Base-by-base conservation (phyloP, 2,329 filamentous ascomycete genomes). In the Alternaria postmessia region DNA sequence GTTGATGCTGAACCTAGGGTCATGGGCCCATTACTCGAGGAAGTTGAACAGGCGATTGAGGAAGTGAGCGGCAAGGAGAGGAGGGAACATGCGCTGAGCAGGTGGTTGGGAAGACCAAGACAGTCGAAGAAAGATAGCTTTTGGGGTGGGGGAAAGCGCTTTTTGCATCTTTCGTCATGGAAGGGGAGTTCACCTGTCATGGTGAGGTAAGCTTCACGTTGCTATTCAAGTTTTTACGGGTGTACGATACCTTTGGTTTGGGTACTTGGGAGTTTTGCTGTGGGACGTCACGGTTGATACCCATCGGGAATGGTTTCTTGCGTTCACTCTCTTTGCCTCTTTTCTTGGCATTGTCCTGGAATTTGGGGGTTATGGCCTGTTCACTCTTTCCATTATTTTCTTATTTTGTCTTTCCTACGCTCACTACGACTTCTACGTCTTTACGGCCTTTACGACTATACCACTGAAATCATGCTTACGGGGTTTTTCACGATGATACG, bases 11-110 rank as follows among this genome's bases (percentile, higher is more conserved):
- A 74, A 56, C 77, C 77, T 3, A 63, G 71, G 24, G 70, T 78
- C 32, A 75, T 79, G 71, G 75, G 74, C 1, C 72, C 71, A 34
- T 54, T 78, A 48, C 51, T 77, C n/a, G 75, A 73, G 36, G 70
- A 76, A 48, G 70, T 76, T 16, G 70, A 74, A 20, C 53, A 60
- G 22, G 69, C 69, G 16, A 69, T 72, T 54, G 72, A 72, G 32
- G 68, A 71, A 16, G 68, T 68, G 3, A 58, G 61, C 34, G 65
- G 62, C 24, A 43, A 41, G 20, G 68, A 67, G 52, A 62, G 66
- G 41, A 66, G 64, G 6, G 65, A 67, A 18, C 64, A 71, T 54
- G 71, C 68, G 16, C 55, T 78, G 32, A 72, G 69, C 22, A 69
- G 74, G 41, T 79, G 76, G 77, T 63, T 78, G 54, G 65, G 67